Base-by-base conservation (phyloP, 2,329 filamentous ascomycete genomes). In the Aspergillus costaricaensis region DNA sequence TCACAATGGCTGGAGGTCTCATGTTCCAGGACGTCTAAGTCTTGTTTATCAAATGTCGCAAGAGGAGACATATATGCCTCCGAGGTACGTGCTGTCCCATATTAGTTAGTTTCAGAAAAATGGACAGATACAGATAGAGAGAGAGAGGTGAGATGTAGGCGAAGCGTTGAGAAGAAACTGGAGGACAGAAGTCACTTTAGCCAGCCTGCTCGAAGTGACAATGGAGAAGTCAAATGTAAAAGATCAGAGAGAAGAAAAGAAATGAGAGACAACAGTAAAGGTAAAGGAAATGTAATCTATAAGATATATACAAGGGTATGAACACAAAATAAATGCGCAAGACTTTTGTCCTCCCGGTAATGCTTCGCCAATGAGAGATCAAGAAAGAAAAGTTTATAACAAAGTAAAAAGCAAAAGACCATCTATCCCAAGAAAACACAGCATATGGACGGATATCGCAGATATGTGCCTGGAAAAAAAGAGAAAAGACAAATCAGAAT, bases 281-380 rank as follows among this genome's bases (percentile, higher is more conserved):
- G 47, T 36, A 36, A 23, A 57, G 23, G 36, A 23, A 9, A 53
- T 50, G 6, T 19, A 12, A 14, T 27, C 41, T 50, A 50, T 50
- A 47, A 27, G 23, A 30, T 55, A 55, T 55, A 17, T 55, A 55
- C 53, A 55, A n/a, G 21, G 17, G 53, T 44, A 27, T 32, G n/a
- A 52, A 23, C 23, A 44, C 39, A 54, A 57, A 19, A 25, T 3
- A 25, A 27, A 54, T 7, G 48, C 56, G 53, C 19, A 30, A 53
- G 38, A 55, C 49, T 63, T 63, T 63, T 60, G 49, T 56, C 43
- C 49, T 30, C 23, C 53, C 57, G 53, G 23, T 55, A 55, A 55
- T 55, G 53, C 53, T 47, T 55, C 53, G 53, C 53, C 53, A 55
- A 30, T 32, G 25, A 32, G 44, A 48, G 36, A 47, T 44, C 53